These are phyloP conservation scores for Suillus fuscotomentosus DNA, from an alignment of 768 basidiomycete species.

Conservation along the genomic window DNA sequence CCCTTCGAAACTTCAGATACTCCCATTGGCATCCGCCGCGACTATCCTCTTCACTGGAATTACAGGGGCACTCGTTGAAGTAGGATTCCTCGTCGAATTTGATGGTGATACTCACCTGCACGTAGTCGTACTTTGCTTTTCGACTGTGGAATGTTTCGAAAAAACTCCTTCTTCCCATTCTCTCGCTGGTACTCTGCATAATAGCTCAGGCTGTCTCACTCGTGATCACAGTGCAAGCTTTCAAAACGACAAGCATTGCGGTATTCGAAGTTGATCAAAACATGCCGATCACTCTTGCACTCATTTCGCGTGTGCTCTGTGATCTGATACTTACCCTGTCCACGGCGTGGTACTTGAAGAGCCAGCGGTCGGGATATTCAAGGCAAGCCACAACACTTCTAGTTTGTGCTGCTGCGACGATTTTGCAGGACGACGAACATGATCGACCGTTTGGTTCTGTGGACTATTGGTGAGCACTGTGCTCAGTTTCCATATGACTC, in stretches of 20 bases:
- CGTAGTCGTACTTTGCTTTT: background rate
- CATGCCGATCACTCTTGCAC: background rate
- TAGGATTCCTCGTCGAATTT: background rate
- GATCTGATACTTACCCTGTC: background rate
- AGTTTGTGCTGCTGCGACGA: background rate
- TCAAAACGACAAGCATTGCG: background rate
- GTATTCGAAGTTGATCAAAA: background rate
- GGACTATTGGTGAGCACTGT: slow-evolving; percentile 1
- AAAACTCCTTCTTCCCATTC: background rate
- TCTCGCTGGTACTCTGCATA: background rate
- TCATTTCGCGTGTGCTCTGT: background rate
- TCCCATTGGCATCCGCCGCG: background rate
- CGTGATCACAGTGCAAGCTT: background rate
- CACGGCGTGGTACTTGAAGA: background rate
- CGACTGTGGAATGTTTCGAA: slow-evolving; percentile 2
- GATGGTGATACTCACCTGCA: background rate
- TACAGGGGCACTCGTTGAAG: background rate
- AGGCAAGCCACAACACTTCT: background rate
- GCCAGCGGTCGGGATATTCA: background rate
- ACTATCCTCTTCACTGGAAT: background rate
- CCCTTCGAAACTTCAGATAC: background rate
- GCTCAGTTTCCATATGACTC: background rate
- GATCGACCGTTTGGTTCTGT: background rate
- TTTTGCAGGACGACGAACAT: background rate
- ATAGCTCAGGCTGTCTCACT: background rate